Percentiles rank a stretch among this genome's conserved stretches.
Conservation (phyloP, 2,329 filamentous ascomycete species). For the Ophiosphaerella narmari region DNA sequence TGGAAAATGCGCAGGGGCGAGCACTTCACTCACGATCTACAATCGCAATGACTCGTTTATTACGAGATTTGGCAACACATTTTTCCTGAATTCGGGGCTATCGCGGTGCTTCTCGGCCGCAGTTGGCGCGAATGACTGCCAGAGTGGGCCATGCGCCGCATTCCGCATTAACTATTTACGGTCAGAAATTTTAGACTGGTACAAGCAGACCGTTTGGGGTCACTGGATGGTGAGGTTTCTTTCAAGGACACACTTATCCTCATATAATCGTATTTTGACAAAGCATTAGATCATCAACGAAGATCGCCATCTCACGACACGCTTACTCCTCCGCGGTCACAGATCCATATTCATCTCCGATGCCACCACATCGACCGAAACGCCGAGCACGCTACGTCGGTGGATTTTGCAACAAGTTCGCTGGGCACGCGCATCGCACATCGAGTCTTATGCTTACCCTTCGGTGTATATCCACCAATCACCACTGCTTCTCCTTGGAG, state of each 20-base stretch:
- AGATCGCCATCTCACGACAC: slow-evolving; percentile 47
- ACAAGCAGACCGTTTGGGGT: slow-evolving; percentile 44
- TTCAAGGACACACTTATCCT: background rate
- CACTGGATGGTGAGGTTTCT: slow-evolving; percentile 33
- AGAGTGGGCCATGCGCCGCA: slow-evolving; percentile 45
- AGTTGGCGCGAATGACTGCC: slow-evolving; percentile 38
- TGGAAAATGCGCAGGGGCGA: slow-evolving; percentile 38
- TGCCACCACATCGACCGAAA: slow-evolving; percentile 45
- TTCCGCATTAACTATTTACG: slow-evolving; percentile 40
- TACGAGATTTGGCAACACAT: background rate
- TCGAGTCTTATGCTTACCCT: slow-evolving; percentile 44
- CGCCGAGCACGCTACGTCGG: slow-evolving; percentile 39
- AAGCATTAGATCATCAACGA: slow-evolving; percentile 42
- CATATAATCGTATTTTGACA: background rate
- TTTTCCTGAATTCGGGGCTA: slow-evolving; percentile 1
- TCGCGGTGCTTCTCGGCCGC: background rate
- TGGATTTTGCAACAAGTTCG: slow-evolving; percentile 47
- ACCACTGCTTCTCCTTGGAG: slow-evolving; percentile 43
- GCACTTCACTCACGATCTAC: slow-evolving; percentile 41
- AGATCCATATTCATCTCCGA: slow-evolving; percentile 42
- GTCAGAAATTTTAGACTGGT: slow-evolving; percentile 43
- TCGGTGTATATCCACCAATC: slow-evolving; percentile 41
- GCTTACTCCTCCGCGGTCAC: slow-evolving; percentile 41
- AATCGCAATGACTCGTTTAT: slow-evolving; percentile 20
- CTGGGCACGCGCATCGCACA: slow-evolving; percentile 44